Evolutionary conservation across 495 filamentous ascomycete species (phyloP), one percentile per base, ranked within the genome.

Genomic region (Articulospora tetracladia): DNA sequence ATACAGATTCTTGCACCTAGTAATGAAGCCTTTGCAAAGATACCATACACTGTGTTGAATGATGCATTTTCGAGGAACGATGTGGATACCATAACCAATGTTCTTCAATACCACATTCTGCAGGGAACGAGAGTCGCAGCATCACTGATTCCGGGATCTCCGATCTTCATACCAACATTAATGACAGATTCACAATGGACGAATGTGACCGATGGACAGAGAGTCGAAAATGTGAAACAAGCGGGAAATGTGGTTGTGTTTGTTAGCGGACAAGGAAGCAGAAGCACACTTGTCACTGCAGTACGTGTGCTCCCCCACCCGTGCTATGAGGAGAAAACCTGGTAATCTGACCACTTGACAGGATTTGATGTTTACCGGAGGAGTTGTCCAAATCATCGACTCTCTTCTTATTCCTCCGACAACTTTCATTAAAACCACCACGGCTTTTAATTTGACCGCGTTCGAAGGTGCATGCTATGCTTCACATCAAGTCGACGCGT

Each of bases 351-450:
- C 30, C 28, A 11, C n/a, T 24, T 27, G 20, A 7, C 12, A 66
- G 64, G 79, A 90, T 68, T 63, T 86, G 46, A 75, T 76, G 60
- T 90, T 88, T 72, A 77, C 74, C 32, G 79, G 83, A 19, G 88
- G 88, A 36, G 77, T 85, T 1, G 73, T 89, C 28, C 87, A 91
- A 68, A 71, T 90, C 47, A 81, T 91, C 65, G 80, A 90, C 69
- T 69, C 61, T 7, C 70, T 84, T 47, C 75, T 89, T 8, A 73
- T 74, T 20, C 70, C 88, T 30, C 88, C 88, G 0, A 41, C 69
- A 44, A 79, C 78, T 59, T 59, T 86, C 49, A 72, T 74, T 17
- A 67, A 70, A 20, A 85, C 84, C 8, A 74, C 83, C 15, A 50
- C 65, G 0, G 73, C 72, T 4, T 74, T 73, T 20, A 81, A 83